phyloP scores from a whole-genome alignment of 208 protist genomes.

The Crithidia acanthocephali region DNA sequence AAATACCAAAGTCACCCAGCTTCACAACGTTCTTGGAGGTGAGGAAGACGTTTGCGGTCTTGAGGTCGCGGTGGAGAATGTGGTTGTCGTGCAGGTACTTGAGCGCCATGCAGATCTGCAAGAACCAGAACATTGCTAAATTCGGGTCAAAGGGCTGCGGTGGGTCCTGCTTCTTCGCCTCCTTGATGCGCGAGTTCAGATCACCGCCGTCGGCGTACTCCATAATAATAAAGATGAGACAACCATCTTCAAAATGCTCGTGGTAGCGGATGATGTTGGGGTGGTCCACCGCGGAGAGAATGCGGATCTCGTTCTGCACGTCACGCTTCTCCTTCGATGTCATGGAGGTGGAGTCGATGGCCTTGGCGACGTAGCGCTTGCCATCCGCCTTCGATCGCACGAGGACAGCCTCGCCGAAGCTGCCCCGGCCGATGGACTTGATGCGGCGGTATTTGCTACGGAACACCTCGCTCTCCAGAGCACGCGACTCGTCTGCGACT shows the following conservation, averaged over 20 bases:
- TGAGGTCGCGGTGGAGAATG: slow-evolving; percentile 92
- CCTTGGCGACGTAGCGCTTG: slow-evolving; percentile 93
- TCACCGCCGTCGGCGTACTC: slow-evolving; percentile 93
- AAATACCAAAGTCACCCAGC: slow-evolving; percentile 94
- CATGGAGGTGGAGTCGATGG: slow-evolving; percentile 89
- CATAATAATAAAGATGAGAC: slow-evolving; percentile 94
- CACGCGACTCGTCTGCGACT: slow-evolving; percentile 69
- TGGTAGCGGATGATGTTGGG: slow-evolving; percentile 95
- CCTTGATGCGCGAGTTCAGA: slow-evolving; percentile 88
- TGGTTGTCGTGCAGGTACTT: slow-evolving; percentile 94
- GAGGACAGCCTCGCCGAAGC: slow-evolving; percentile 92
- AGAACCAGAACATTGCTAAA: slow-evolving; percentile 91
- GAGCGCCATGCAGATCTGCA: slow-evolving; percentile 91
- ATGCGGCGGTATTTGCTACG: slow-evolving; percentile 86
- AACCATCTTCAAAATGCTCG: slow-evolving; percentile 88
- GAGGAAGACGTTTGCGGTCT: slow-evolving; percentile 92
- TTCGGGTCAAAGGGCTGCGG: slow-evolving; percentile 83
- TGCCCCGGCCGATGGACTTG: slow-evolving; percentile 92
- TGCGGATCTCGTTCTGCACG: slow-evolving; percentile 93
- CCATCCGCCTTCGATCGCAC: slow-evolving; percentile 89
- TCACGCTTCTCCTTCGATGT: slow-evolving; percentile 90
- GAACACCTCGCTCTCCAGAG: slow-evolving; percentile 85
- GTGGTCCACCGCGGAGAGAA: slow-evolving; percentile 89
- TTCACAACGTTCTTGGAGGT: slow-evolving; percentile 90
- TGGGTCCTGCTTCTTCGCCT: slow-evolving; percentile 80